A percentile compares a stretch with the other conserved stretches of the same genome.
phyloP scores from a whole-genome alignment of 805 yeast genomes.

The Yamadazyma phyllophila region DNA sequence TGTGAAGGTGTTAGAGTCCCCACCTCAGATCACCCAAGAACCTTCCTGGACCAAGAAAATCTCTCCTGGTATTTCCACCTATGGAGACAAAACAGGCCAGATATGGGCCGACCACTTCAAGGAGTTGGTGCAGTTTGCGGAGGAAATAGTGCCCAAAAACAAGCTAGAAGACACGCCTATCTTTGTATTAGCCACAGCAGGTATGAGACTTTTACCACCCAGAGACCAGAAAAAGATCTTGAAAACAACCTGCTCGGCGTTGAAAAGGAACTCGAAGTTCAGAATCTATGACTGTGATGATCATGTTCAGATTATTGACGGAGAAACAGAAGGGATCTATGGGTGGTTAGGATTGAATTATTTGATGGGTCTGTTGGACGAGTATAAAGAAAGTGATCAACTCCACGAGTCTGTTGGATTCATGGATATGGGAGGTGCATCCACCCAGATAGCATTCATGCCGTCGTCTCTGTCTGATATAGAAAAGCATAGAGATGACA shows the following conservation, averaged over 20 bases:
- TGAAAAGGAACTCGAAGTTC: slow-evolving; percentile 58
- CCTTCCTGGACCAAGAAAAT: slow-evolving; percentile 68
- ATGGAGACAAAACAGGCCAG: slow-evolving; percentile 44
- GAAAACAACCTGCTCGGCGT: slow-evolving; percentile 54
- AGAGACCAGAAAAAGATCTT: slow-evolving; percentile 54
- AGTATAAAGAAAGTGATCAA: slow-evolving; percentile 36
- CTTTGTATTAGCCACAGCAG: slow-evolving; percentile 93
- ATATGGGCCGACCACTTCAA: slow-evolving; percentile 74
- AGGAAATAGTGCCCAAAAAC: slow-evolving; percentile 61
- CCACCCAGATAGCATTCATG: slow-evolving; percentile 92
- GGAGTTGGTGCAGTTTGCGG: slow-evolving; percentile 66
- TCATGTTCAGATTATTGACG: slow-evolving; percentile 85
- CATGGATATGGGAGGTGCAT: slow-evolving; percentile 99
- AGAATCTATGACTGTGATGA: slow-evolving; percentile 56
- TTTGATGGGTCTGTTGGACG: slow-evolving; percentile 61
- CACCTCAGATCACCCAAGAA: slow-evolving; percentile 66
- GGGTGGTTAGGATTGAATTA: slow-evolving; percentile 96
- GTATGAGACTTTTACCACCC: slow-evolving; percentile 77
- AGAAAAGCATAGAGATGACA: slow-evolving; percentile 33
- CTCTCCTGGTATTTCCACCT: slow-evolving; percentile 84
- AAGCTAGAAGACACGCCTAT: slow-evolving; percentile 72
- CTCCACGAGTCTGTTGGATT: slow-evolving; percentile 75
- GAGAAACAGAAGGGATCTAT: slow-evolving; percentile 89
- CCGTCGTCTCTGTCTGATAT: slow-evolving; percentile 62
- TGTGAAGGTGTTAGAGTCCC: slow-evolving; percentile 44